Percentiles rank a stretch among this genome's conserved stretches.
Evolutionary conservation across 176 grass and related monocot species (phyloP).

Genomic region (Thinopyrum elongatum): DNA sequence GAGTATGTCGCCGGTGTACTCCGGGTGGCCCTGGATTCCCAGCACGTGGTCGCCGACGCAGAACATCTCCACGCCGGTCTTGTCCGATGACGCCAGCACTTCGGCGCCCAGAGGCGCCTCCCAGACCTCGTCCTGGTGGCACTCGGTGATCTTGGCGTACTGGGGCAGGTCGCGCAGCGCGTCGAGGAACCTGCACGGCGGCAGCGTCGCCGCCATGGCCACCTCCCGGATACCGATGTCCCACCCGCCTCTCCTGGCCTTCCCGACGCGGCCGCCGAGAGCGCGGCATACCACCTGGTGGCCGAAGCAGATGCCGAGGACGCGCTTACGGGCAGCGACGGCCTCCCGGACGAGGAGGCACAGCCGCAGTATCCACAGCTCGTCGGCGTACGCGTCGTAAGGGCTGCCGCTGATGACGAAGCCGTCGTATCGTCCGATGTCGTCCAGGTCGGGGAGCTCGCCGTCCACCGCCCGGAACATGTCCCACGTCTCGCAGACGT

Average conservation of each 20-base stretch:
- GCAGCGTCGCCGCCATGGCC: slow-evolving; percentile 26
- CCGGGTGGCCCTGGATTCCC: slow-evolving; percentile 91
- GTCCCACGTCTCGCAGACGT: slow-evolving; percentile 60
- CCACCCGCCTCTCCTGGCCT: slow-evolving; percentile 55
- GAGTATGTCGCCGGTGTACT: slow-evolving; percentile 85
- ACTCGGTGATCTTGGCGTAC: slow-evolving; percentile 60
- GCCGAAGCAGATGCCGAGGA: slow-evolving; percentile 94
- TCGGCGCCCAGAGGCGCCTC: slow-evolving; percentile 68
- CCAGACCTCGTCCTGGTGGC: slow-evolving; percentile 89
- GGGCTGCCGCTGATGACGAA: slow-evolving; percentile 96
- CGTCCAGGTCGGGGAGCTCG: slow-evolving; percentile 47
- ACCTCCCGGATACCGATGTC: slow-evolving; percentile 77
- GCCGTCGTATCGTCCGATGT: slow-evolving; percentile 49
- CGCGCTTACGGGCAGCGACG: slow-evolving; percentile 44
- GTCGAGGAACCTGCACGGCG: slow-evolving; percentile 37
- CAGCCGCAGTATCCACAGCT: slow-evolving; percentile 65
- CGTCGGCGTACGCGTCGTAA: slow-evolving; percentile 64
- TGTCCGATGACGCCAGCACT: slow-evolving; percentile 71
- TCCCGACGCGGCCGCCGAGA: slow-evolving; percentile 58
- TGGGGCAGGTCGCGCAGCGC: slow-evolving; percentile 29
- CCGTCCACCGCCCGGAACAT: slow-evolving; percentile 75
- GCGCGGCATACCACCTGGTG: slow-evolving; percentile 92
- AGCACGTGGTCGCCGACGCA: slow-evolving; percentile 54
- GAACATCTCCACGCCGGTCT: slow-evolving; percentile 79
- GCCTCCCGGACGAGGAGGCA: slow-evolving; percentile 59